Percentiles rank a stretch among this genome's conserved stretches.
Conservation (phyloP, 768 basidiomycete species). For the Hortiboletus flavorubellus region DNA sequence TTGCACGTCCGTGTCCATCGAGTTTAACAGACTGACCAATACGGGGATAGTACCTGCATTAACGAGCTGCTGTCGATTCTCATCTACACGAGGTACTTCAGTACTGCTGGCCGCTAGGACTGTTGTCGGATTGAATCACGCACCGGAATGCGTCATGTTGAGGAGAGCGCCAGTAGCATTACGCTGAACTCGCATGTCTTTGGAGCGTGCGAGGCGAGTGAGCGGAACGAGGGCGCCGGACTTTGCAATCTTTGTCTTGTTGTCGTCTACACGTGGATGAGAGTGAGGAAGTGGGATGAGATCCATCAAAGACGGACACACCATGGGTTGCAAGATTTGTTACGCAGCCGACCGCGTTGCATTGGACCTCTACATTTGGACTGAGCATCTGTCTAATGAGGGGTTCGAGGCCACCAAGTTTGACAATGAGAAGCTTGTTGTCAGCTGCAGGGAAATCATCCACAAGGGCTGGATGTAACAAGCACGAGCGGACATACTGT, state of each 20-base stretch:
- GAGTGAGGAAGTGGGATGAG: slow-evolving; percentile 8
- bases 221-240: slow-evolving; percentile 97
- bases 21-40: slow-evolving; percentile 89
- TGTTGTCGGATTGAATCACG: slow-evolving; percentile 16
- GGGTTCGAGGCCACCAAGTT: slow-evolving; percentile 95
- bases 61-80: slow-evolving; percentile 97
- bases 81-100: slow-evolving; percentile 53
- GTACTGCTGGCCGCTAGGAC: not conserved
- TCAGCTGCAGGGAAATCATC: slow-evolving; percentile 58
- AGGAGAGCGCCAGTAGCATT: slow-evolving; percentile 97
- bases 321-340: slow-evolving; percentile 99
- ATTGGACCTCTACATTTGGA: slow-evolving; percentile 98
- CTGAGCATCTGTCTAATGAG: slow-evolving; percentile 98
- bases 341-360: slow-evolving; percentile 98
- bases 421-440: slow-evolving; percentile 98
- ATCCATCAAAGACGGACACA: slow-evolving; percentile 28
- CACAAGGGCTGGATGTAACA: slow-evolving; percentile 8
- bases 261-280: slow-evolving; percentile 67
- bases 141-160: slow-evolving; percentile 99
- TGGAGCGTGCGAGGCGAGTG: slow-evolving; percentile 92
- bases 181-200: slow-evolving; percentile 98
- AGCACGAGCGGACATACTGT: slow-evolving; percentile 62
- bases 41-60: slow-evolving; percentile 98
- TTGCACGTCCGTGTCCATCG: slow-evolving; percentile 98
- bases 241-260: slow-evolving; percentile 99